Percentiles rank a stretch among this genome's conserved stretches.
phyloP scores from a whole-genome alignment of 1,139 yeast genomes.

The Pichia sp. region DNA sequence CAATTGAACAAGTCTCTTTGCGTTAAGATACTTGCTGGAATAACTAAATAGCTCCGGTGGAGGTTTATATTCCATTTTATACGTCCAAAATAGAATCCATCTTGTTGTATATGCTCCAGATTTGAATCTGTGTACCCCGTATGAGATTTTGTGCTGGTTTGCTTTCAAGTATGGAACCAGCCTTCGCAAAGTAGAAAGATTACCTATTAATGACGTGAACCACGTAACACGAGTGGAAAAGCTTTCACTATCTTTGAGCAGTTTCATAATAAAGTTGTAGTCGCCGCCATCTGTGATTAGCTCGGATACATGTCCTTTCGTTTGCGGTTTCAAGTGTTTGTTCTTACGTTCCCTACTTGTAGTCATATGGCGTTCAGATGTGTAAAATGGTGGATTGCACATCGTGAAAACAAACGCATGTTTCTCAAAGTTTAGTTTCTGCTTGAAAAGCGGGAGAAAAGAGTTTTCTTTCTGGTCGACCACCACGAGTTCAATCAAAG shows the following conservation, averaged over 20 bases:
- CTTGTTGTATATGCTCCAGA: slow-evolving; percentile 34
- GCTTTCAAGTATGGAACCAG: slow-evolving; percentile 19
- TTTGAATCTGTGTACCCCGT: slow-evolving; percentile 32
- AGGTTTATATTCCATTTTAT: slow-evolving; percentile 15
- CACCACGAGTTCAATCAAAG: slow-evolving; percentile 12
- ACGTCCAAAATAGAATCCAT: slow-evolving; percentile 43
- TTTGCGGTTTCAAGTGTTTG: slow-evolving; percentile 8
- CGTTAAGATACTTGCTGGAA: not conserved
- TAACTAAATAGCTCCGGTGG: slow-evolving; percentile 18
- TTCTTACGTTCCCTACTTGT: slow-evolving; percentile 17
- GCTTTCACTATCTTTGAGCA: slow-evolving; percentile 33
- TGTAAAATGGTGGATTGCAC: slow-evolving; percentile 47
- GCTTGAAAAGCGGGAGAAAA: slow-evolving; percentile 4
- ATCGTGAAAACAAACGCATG: slow-evolving; percentile 29
- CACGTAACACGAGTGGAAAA: slow-evolving; percentile 25
- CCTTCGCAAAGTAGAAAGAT: slow-evolving; percentile 29
- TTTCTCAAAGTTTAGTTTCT: not conserved
- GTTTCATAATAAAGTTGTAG: slow-evolving; percentile 32
- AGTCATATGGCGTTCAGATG: slow-evolving; percentile 32
- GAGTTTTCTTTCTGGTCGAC: slow-evolving; percentile 14
- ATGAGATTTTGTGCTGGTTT: slow-evolving; percentile 25
- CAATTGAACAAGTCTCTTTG: slow-evolving; percentile 1
- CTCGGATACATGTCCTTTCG: slow-evolving; percentile 27
- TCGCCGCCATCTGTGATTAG: slow-evolving; percentile 42
- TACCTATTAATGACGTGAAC: slow-evolving; percentile 40